These are phyloP conservation scores for Cystobasidium tubakii DNA, from an alignment of 768 basidiomycete genomes.

Conservation along the genomic window DNA sequence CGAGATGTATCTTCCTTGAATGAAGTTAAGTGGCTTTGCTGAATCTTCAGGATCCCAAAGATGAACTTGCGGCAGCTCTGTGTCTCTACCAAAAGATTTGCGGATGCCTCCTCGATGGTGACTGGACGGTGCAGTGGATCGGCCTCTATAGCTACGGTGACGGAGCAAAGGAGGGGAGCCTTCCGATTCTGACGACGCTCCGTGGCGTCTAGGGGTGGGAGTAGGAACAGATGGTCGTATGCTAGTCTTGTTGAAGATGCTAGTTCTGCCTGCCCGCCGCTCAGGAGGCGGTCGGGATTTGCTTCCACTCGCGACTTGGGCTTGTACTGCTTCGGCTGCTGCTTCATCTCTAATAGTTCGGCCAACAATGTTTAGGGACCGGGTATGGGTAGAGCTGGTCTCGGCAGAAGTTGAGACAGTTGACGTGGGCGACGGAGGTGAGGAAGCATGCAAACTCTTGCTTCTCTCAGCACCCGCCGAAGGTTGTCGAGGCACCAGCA, in stretches of 20 bases:
- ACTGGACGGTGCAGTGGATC: neutral
- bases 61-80: neutral
- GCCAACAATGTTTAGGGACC: neutral
- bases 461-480: neutral
- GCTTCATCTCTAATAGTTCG: neutral
- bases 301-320: neutral
- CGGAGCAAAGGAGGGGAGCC: neutral
- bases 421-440: neutral
- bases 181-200: neutral
- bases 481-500: neutral
- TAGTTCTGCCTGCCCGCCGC: neutral
- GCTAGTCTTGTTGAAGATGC: conserved; percentile 1
- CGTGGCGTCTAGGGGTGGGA: neutral
- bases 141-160: neutral
- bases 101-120: neutral
- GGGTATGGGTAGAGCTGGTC: neutral
- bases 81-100: neutral
- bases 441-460: neutral
- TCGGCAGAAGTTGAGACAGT: neutral
- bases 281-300: neutral
- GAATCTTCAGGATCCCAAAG: neutral
- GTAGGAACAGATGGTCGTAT: neutral
- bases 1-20: neutral
- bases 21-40: neutral
- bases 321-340: neutral